A percentile compares a stretch with the other conserved stretches of the same genome.
Conservation (phyloP, 495 filamentous ascomycete genomes). For the Penicillium silybi region DNA sequence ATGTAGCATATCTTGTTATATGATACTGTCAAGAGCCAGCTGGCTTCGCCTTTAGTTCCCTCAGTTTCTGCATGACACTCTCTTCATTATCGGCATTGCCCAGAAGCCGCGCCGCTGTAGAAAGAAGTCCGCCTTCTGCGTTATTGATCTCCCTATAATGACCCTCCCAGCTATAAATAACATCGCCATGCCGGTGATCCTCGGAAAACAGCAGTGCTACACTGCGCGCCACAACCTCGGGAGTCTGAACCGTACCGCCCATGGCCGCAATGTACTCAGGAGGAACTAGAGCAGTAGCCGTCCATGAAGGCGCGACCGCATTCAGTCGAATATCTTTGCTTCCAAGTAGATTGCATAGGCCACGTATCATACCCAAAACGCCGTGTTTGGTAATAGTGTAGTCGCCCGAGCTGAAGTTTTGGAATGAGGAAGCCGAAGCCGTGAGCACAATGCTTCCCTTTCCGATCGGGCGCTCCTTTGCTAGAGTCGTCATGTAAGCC, state of each 20-base stretch:
- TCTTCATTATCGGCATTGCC: conserved; percentile 14
- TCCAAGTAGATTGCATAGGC: conserved; percentile 14
- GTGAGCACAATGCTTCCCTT: conserved; percentile 35
- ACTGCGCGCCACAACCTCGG: conserved; percentile 35
- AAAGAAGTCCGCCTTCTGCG: conserved; percentile 22
- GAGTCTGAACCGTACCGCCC: conserved; percentile 24
- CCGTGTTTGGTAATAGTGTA: conserved; percentile 41
- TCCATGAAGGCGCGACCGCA: conserved; percentile 43
- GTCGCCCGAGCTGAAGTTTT: conserved; percentile 34
- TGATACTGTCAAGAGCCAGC: neutral
- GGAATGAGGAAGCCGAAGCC: conserved; percentile 35
- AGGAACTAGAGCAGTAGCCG: conserved; percentile 30
- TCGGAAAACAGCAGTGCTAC: conserved; percentile 36
- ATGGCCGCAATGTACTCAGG: conserved; percentile 16
- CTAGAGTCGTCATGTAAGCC: conserved; percentile 30
- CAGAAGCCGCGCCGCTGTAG: conserved; percentile 6
- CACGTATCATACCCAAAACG: conserved; percentile 33
- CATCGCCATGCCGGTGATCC: conserved; percentile 27
- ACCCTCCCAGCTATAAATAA: conserved; percentile 38
- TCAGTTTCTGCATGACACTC: conserved; percentile 8
- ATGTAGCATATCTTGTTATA: neutral
- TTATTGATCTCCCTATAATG: conserved; percentile 39
- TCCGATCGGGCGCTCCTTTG: conserved; percentile 11
- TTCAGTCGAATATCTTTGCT: conserved; percentile 31
- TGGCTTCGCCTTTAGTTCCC: neutral